Evolutionary conservation across 768 basidiomycete genomes (phyloP).

Genomic region (Dendrothele bispora): DNA sequence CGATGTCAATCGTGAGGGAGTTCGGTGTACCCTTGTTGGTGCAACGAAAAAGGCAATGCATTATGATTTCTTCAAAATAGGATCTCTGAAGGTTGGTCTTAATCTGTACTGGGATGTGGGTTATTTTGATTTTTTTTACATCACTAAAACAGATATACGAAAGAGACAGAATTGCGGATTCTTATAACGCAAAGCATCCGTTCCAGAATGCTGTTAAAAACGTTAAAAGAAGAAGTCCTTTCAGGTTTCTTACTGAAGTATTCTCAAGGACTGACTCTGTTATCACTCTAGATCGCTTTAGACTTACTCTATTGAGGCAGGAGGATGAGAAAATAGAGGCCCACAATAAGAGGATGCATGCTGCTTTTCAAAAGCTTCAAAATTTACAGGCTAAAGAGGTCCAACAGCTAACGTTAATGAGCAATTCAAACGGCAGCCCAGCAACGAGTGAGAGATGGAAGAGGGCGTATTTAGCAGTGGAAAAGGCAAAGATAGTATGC

Average conservation of each 20-base stretch:
- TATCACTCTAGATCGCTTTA: not conserved
- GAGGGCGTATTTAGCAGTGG: not conserved
- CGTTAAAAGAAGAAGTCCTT: conserved; percentile 5
- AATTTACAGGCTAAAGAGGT: not conserved
- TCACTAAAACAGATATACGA: not conserved
- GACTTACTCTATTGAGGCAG: not conserved
- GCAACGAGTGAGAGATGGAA: not conserved
- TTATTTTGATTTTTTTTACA: not conserved
- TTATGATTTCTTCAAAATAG: conserved; percentile 13
- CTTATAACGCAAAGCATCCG: not conserved
- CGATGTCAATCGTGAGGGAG: conserved; percentile 26
- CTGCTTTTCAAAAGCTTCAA: not conserved
- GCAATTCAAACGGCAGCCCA: not conserved
- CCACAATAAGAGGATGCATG: not conserved
- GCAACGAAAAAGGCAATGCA: conserved; percentile 11
- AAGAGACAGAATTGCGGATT: not conserved
- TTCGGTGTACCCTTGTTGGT: conserved; percentile 14
- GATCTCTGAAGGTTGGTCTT: conserved; percentile 1
- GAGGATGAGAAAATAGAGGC: not conserved
- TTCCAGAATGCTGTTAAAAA: conserved; percentile 1
- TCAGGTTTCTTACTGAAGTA: not conserved
- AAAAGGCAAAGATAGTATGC: not conserved
- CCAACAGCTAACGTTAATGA: not conserved
- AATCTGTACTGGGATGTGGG: not conserved
- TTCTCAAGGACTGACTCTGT: no score